Evolutionary conservation across 1,284 basidiomycete genomes (phyloP), one percentile per base, ranked within the genome.

Genomic region (Rhodotorula sp.): DNA sequence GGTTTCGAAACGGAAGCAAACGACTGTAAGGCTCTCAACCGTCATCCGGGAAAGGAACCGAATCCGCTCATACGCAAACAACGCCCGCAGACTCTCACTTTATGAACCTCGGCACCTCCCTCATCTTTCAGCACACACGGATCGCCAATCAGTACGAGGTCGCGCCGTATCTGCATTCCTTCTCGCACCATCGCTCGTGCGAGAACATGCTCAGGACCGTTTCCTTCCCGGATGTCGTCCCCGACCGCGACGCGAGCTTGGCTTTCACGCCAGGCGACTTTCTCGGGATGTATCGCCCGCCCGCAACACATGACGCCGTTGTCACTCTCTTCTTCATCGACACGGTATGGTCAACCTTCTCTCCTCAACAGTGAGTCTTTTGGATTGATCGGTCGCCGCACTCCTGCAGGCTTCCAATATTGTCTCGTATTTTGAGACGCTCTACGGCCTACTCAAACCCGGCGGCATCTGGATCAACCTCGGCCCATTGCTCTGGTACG

Each of bases 401-500:
- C 12, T n/a, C 17, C 3, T 22, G 87, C 81, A 88, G 18, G 87
- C 87, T 1, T 79, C 84, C 57, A 87, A 88, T 76, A 82, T 85
- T 29, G 24, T 88, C 30, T 22, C 37, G 7, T 69, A 69, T 45
- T 48, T 74, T 20, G 67, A 74, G 24, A 69, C 64, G 30, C 71
- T 74, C 49, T 72, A 49, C 56, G 51, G 17, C 14, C 24, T 64
- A 20, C 82, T 88, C 22, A 82, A 82, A 45, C 85, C 86, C 0
- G 85, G 86, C 6, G 88, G 87, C 1, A 82, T 79, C 10, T 89
- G 87, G 87, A 85, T 89, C 77, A 89, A 89, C 76, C 81, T 88
- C 4, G 88, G 87, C 1, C 88, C 87, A 12, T 79, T 89, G 30
- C 81, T 89, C 6, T 89, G 87, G 86, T 74, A 85, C 84, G 14